A percentile compares a stretch with the other conserved stretches of the same genome.
phyloP scores from a whole-genome alignment of 805 yeast species.

The Pichia scutulata region DNA sequence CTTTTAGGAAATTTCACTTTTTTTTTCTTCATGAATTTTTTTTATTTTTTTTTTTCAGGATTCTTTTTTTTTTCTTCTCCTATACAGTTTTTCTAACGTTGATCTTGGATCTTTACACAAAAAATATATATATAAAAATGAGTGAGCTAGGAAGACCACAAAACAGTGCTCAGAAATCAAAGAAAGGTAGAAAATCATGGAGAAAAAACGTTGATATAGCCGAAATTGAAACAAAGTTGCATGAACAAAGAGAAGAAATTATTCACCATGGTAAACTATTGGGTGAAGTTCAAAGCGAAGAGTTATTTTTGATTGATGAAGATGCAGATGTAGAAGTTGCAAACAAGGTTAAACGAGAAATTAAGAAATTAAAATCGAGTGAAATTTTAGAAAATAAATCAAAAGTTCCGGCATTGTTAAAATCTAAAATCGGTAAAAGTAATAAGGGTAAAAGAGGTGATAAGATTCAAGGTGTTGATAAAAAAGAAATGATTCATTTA shows the following conservation, averaged over 20 bases:
- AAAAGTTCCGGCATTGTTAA: slow-evolving; percentile 59
- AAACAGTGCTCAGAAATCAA: slow-evolving; percentile 62
- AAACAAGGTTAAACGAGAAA: slow-evolving; percentile 32
- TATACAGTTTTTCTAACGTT: too few species aligned
- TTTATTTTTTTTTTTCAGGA: too few species aligned
- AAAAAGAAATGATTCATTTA: slow-evolving; percentile 54
- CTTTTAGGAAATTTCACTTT: not conserved
- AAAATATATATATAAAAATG: slow-evolving; percentile 23
- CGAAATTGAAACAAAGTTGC: slow-evolving; percentile 68
- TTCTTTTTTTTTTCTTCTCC: not conserved
- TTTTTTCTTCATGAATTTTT: not conserved
- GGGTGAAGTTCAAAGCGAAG: slow-evolving; percentile 36
- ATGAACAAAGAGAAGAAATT: slow-evolving; percentile 56
- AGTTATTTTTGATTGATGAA: slow-evolving; percentile 59
- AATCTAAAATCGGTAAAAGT: slow-evolving; percentile 31
- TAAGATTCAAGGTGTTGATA: slow-evolving; percentile 51
- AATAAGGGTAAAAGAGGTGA: slow-evolving; percentile 17
- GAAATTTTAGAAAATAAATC: slow-evolving; percentile 71
- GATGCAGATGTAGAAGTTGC: slow-evolving; percentile 45
- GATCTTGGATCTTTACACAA: too few species aligned
- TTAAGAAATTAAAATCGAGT: slow-evolving; percentile 31
- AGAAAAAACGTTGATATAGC: slow-evolving; percentile 83
- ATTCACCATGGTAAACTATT: slow-evolving; percentile 38
- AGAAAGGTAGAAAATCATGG: slow-evolving; percentile 93
- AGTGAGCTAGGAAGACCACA: slow-evolving; percentile 40